Evolutionary conservation across 2,329 filamentous ascomycete genomes (phyloP).

Genomic region (Fusarium pseudoanthophilum): DNA sequence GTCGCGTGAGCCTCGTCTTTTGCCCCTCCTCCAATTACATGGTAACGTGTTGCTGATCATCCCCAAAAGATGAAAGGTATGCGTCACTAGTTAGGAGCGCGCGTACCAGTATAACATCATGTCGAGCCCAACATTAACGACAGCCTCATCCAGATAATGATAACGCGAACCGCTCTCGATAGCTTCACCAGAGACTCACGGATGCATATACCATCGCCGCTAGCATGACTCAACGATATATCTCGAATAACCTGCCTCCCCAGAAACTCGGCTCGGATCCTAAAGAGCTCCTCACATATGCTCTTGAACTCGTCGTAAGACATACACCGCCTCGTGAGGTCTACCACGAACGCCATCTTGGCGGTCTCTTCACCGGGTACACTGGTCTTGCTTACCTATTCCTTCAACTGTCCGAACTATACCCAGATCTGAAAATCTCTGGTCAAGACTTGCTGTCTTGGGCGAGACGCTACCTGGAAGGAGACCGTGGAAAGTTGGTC

Average conservation of each 20-base stretch:
- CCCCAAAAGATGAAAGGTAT: constrained; percentile 34
- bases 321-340: constrained; percentile 50
- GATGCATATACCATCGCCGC: constrained; percentile 1
- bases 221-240: constrained; percentile 47
- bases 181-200: neutral
- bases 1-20: constrained; percentile 31
- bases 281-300: constrained; percentile 45
- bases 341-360: constrained; percentile 50
- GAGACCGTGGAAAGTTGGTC: constrained; percentile 47
- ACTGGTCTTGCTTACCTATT: constrained; percentile 68
- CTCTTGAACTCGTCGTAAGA: constrained; percentile 52
- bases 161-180: neutral
- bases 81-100: constrained; percentile 27
- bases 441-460: constrained; percentile 57
- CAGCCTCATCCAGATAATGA: constrained; percentile 14
- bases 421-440: constrained; percentile 57
- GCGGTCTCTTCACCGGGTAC: constrained; percentile 64
- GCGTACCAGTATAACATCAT: constrained; percentile 21
- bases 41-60: constrained; percentile 32
- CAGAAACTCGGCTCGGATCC: constrained; percentile 46
- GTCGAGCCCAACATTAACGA: constrained; percentile 18
- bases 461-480: constrained; percentile 60
- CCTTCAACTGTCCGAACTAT: constrained; percentile 56
- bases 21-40: constrained; percentile 30
- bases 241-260: constrained; percentile 49